A percentile compares a stretch with the other conserved stretches of the same genome.
Evolutionary conservation across 805 yeast species (phyloP).

Genomic region (Zygoascus bituminiphila): DNA sequence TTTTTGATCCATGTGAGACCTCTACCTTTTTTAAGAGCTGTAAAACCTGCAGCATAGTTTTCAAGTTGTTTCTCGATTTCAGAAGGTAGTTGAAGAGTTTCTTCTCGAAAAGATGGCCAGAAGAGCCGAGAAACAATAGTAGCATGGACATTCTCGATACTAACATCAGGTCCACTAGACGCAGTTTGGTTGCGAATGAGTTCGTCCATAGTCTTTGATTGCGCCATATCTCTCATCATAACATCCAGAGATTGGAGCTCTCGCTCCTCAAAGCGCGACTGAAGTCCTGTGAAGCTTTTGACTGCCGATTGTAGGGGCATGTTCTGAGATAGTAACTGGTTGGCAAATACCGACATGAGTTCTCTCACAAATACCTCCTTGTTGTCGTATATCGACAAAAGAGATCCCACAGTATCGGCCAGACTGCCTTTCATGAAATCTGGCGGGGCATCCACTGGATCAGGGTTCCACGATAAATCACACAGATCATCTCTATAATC

Average conservation of each 20-base stretch:
- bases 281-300: conserved; percentile 40
- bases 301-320: conserved; percentile 19
- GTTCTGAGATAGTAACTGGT: conserved; percentile 38
- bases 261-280: conserved; percentile 54
- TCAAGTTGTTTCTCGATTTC: conserved; percentile 32
- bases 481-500: conserved; percentile 33
- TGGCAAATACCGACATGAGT: conserved; percentile 52
- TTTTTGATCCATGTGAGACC: conserved; percentile 47
- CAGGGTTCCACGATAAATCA: conserved; percentile 67
- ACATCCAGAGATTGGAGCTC: conserved; percentile 68
- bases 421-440: conserved; percentile 56
- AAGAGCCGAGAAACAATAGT: conserved; percentile 66
- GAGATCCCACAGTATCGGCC: conserved; percentile 61
- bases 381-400: conserved; percentile 64
- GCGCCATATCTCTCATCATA: conserved; percentile 67
- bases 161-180: neutral
- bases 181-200: conserved; percentile 28
- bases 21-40: conserved; percentile 46
- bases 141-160: conserved; percentile 35
- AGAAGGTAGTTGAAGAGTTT: conserved; percentile 42
- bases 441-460: conserved; percentile 84
- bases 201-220: conserved; percentile 42
- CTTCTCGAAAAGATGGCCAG: conserved; percentile 59
- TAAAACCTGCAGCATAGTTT: conserved; percentile 38
- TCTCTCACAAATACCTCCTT: conserved; percentile 60